Evolutionary conservation across 1,284 basidiomycete genomes (phyloP), one percentile per base, ranked within the genome.

Genomic region (Malassezia pachydermatis): DNA sequence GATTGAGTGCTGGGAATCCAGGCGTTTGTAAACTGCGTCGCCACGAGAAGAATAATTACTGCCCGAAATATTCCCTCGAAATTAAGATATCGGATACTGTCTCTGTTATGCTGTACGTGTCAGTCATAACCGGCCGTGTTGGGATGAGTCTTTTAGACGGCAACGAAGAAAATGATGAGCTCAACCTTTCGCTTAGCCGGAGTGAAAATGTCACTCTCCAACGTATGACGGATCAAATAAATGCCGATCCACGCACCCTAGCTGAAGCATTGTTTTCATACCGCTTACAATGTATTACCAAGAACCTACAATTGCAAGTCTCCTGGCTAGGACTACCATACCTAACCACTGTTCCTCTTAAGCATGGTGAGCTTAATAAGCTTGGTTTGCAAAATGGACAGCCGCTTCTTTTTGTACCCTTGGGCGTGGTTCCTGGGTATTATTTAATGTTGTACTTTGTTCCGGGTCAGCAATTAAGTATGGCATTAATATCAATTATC

Each of bases 261-360:
- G 22, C 34, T 7, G 49, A 51, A 11, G 24, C 27, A 7, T 24
- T 51, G 10, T 25, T 46, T 11, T 6, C 20, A 7, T 43, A 41
- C 49, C 43, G 38, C 9, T 20, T 51, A 13, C 43, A 46, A 24
- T 33, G 41, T 24, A 11, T 46, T 7, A 25, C 37, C 7, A 30
- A 29, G 22, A 32, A 41, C n/a, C 27, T 46, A 3, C 37, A 40
- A 11, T 6, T 33, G 4, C 37, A 46, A 27, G 42, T 41, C 11
- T 32, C 43, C 7, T 52, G 50, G 50, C 23, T 52, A 2, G 50
- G 50, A 2, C 32, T 52, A 17, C 22, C 50, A 1, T 39, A 24
- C 22, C 8, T 30, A 17, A 19, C 44, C 4, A 25, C 37, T 5
- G 25, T 43, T 29, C 8, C 30, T 2, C 28, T 52, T 24, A 24